A percentile compares a stretch with the other conserved stretches of the same genome.
These are phyloP conservation scores for Corynascus novoguineensis DNA, from an alignment of 495 filamentous ascomycete species.

Conservation along the genomic window DNA sequence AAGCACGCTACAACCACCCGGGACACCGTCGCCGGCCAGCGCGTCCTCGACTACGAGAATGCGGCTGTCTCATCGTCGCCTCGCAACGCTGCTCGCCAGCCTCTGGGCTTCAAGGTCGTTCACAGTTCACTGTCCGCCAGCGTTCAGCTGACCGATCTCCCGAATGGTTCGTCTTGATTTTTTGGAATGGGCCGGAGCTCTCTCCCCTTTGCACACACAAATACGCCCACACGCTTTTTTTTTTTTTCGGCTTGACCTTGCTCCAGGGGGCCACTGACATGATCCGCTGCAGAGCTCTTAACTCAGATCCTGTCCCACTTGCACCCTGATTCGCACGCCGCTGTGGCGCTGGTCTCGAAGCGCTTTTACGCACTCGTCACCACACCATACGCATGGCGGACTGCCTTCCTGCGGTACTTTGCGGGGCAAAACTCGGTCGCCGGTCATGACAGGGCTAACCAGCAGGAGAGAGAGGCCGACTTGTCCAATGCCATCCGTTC, in stretches of 20 bases:
- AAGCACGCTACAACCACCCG: background rate
- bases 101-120: conserved; percentile 56
- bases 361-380: conserved; percentile 79
- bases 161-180: conserved; percentile 61
- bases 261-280: conserved; percentile 15
- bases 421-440: conserved; percentile 57
- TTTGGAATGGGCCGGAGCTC: too few species aligned
- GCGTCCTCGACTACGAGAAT: conserved; percentile 70
- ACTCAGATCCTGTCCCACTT: conserved; percentile 90
- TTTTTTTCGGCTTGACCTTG: background rate
- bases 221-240: background rate
- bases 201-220: background rate
- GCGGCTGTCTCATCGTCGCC: conserved; percentile 40
- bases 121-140: conserved; percentile 43
- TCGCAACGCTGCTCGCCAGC: conserved; percentile 42
- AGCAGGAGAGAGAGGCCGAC: conserved; percentile 39
- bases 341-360: conserved; percentile 74
- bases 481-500: conserved; percentile 55
- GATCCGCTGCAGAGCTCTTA: conserved; percentile 63
- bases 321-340: conserved; percentile 67
- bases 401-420: conserved; percentile 84
- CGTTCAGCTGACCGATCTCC: conserved; percentile 59
- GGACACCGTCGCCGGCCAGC: conserved; percentile 45
- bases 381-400: conserved; percentile 83
- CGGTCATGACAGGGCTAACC: conserved; percentile 29